phyloP scores from a whole-genome alignment of 805 yeast species.

The Yarrowia porcina region DNA sequence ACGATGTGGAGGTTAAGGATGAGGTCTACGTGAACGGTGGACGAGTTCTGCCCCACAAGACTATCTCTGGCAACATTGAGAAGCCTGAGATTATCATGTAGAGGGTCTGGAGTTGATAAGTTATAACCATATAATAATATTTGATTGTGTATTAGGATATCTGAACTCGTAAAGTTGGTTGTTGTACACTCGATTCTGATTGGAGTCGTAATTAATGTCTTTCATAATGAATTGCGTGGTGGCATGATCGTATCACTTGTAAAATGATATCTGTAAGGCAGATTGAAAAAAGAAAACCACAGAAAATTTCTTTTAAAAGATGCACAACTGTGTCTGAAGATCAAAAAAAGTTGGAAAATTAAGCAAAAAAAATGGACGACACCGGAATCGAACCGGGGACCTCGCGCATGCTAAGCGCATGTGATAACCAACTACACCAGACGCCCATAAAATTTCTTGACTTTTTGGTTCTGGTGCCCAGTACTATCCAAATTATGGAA shows the following conservation, averaged over 20 bases:
- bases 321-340: no score
- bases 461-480: no score
- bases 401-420: slow-evolving; percentile 27
- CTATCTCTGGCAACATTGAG: slow-evolving; percentile 94
- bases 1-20: slow-evolving; percentile 96
- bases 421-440: slow-evolving; percentile 26
- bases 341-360: no score
- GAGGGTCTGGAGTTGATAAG: slow-evolving; percentile 25
- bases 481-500: background rate
- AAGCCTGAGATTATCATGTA: slow-evolving; percentile 98
- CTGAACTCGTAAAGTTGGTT: background rate
- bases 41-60: slow-evolving; percentile 97
- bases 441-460: slow-evolving; percentile 1
- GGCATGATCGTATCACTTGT: no score
- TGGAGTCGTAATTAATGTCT: no score
- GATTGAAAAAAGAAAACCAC: no score
- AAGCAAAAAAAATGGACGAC: slow-evolving; percentile 8
- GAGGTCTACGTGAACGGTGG: slow-evolving; percentile 99
- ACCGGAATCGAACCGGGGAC: slow-evolving; percentile 27
- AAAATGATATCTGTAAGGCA: no score
- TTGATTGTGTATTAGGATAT: background rate
- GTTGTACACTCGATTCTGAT: no score
- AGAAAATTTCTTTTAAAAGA: no score
- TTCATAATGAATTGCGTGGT: no score
- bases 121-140: slow-evolving; percentile 15